Conservation (phyloP, 73 alveolate genomes). For the Urostyla sp. region DNA sequence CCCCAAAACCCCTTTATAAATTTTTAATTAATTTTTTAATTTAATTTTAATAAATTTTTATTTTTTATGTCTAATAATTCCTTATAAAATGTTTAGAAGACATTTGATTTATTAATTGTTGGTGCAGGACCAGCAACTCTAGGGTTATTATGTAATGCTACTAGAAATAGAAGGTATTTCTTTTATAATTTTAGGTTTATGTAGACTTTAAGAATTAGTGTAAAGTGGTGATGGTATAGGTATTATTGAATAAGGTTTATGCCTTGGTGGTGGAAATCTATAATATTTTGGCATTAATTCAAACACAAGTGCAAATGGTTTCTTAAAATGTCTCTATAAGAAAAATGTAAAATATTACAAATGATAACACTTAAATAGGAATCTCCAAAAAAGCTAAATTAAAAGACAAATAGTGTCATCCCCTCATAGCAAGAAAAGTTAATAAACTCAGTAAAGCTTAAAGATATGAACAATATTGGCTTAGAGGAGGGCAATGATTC, state of each 20-base stretch:
- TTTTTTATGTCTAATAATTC: no score
- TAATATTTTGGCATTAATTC: slow-evolving; percentile 43
- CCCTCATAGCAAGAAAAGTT: neutral
- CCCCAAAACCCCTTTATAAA: no score
- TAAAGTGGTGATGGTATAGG: slow-evolving; percentile 55
- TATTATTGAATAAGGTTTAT: slow-evolving; percentile 20
- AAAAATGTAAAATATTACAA: slow-evolving; percentile 5
- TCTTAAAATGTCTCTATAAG: slow-evolving; percentile 41
- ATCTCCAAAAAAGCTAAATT: neutral
- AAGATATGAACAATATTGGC: slow-evolving; percentile 30
- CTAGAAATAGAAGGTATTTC: neutral
- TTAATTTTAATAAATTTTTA: no score
- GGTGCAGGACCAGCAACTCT: slow-evolving; percentile 73
- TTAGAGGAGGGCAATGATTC: slow-evolving; percentile 49
- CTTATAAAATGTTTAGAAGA: no score
- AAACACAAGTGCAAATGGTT: slow-evolving; percentile 56
- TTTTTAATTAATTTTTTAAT: no score
- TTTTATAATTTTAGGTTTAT: neutral
- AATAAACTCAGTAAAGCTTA: neutral
- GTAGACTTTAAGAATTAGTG: slow-evolving; percentile 40
- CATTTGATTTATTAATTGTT: slow-evolving; percentile 56
- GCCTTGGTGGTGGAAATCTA: slow-evolving; percentile 63
- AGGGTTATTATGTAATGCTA: slow-evolving; percentile 46
- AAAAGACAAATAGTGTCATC: neutral
- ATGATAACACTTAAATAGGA: neutral